phyloP scores from a whole-genome alignment of 2,329 filamentous ascomycete species.

The Penicillium hordei region DNA sequence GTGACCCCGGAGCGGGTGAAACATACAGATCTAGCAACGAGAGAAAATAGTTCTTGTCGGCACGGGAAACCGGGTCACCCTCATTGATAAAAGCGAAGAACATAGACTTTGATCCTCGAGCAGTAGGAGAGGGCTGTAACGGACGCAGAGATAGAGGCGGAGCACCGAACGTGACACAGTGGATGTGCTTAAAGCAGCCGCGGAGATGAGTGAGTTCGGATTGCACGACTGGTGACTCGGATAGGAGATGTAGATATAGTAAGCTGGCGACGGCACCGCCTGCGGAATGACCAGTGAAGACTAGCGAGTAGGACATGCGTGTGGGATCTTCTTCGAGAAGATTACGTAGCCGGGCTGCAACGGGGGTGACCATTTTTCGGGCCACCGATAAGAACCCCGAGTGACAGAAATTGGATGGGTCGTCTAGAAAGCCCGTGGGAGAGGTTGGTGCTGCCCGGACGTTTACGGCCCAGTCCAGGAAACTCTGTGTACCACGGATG shows the following conservation, averaged over 20 bases:
- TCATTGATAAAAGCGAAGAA: slow-evolving; percentile 84
- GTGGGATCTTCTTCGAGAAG: slow-evolving; percentile 70
- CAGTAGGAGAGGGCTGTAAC: slow-evolving; percentile 57
- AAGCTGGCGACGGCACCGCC: slow-evolving; percentile 80
- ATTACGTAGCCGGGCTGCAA: slow-evolving; percentile 67
- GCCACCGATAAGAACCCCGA: slow-evolving; percentile 77
- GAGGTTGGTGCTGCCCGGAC: slow-evolving; percentile 66
- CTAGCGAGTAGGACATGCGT: slow-evolving; percentile 65
- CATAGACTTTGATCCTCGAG: slow-evolving; percentile 61
- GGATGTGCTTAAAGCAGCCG: slow-evolving; percentile 71
- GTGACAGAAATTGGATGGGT: slow-evolving; percentile 74
- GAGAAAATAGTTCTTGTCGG: slow-evolving; percentile 73
- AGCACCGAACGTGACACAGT: slow-evolving; percentile 83
- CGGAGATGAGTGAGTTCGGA: slow-evolving; percentile 71
- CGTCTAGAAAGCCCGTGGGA: slow-evolving; percentile 72
- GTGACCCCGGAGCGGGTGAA: slow-evolving; percentile 53
- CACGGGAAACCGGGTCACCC: slow-evolving; percentile 75
- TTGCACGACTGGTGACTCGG: slow-evolving; percentile 33
- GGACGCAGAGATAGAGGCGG: slow-evolving; percentile 74
- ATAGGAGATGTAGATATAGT: slow-evolving; percentile 79
- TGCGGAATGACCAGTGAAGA: slow-evolving; percentile 84
- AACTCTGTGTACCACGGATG: slow-evolving; percentile 74
- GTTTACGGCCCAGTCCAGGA: slow-evolving; percentile 86
- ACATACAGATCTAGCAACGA: slow-evolving; percentile 71
- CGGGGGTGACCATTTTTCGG: slow-evolving; percentile 69